Evolutionary conservation across 495 filamentous ascomycete species (phyloP).

Genomic region (Chlorociboria aeruginascens): DNA sequence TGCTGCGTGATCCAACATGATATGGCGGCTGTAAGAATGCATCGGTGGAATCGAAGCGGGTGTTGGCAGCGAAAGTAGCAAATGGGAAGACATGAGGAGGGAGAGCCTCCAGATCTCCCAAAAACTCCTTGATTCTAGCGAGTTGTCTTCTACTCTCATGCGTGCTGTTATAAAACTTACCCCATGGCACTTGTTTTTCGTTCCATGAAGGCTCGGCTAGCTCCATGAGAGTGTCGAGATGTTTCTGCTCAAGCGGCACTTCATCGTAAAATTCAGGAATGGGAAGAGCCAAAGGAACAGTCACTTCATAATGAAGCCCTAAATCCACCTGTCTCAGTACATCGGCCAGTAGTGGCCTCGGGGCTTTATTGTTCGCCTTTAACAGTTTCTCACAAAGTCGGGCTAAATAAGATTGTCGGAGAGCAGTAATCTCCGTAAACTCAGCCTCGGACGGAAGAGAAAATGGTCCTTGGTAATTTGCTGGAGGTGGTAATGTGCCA

Average conservation of each 20-base stretch:
- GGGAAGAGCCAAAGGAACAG: neutral
- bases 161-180: no score
- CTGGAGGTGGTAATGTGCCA: slow-evolving; percentile 1
- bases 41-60: no score
- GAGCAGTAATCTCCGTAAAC: neutral
- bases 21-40: no score
- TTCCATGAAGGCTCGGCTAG: slow-evolving; percentile 10
- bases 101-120: neutral
- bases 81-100: neutral
- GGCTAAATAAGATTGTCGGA: neutral
- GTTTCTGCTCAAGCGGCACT: neutral
- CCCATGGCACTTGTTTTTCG: neutral
- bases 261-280: neutral
- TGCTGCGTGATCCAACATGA: no score
- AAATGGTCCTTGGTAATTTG: slow-evolving; percentile 14
- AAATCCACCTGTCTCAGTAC: neutral
- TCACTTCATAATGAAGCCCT: neutral
- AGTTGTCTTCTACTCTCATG: neutral
- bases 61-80: neutral
- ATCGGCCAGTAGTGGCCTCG: slow-evolving; percentile 5
- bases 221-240: slow-evolving; percentile 1
- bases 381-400: neutral
- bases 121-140: slow-evolving; percentile 5
- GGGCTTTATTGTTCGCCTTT: slow-evolving; percentile 1
- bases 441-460: neutral